These are phyloP conservation scores for Thelonectria blattea DNA, from an alignment of 2,329 filamentous ascomycete genomes.

Conservation along the genomic window DNA sequence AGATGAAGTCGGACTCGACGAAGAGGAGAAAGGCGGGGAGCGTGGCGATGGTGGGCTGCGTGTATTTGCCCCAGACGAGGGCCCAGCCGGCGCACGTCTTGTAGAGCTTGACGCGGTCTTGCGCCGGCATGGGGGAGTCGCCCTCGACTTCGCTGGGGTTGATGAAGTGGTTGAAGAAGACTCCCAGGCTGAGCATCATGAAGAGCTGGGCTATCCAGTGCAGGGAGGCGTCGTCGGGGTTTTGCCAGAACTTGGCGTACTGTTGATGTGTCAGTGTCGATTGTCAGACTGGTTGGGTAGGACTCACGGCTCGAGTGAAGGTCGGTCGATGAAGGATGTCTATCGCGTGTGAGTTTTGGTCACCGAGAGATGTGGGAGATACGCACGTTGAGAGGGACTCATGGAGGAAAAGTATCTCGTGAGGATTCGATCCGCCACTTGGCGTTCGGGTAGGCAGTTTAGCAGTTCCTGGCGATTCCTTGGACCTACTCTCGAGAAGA, in stretches of 20 bases:
- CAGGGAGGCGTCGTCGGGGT: conserved; percentile 46
- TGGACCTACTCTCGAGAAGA: conserved; percentile 48
- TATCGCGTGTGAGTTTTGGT: conserved; percentile 35
- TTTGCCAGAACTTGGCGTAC: conserved; percentile 57
- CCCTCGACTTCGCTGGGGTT: conserved; percentile 51
- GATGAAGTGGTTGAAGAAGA: conserved; percentile 52
- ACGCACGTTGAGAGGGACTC: conserved; percentile 58
- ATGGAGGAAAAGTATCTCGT: conserved; percentile 60
- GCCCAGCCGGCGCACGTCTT: conserved; percentile 58
- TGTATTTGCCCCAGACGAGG: conserved; percentile 57
- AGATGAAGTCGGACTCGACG: conserved; percentile 59
- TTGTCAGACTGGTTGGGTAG: neutral
- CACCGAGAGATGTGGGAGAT: neutral
- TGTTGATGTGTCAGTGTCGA: conserved; percentile 35
- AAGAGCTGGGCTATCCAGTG: conserved; percentile 60
- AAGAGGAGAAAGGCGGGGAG: conserved; percentile 59
- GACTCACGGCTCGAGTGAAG: conserved; percentile 53
- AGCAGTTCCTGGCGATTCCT: conserved; percentile 55
- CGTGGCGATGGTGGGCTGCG: conserved; percentile 54
- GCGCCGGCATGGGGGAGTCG: conserved; percentile 48
- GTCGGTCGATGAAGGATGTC: conserved; percentile 60
- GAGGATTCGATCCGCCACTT: conserved; percentile 56
- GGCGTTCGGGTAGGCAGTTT: conserved; percentile 52
- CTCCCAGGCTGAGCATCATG: conserved; percentile 52
- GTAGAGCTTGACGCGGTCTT: conserved; percentile 55